Evolutionary conservation across 2,329 filamentous ascomycete genomes (phyloP).

Genomic region (Periconia macrospinosa): DNA sequence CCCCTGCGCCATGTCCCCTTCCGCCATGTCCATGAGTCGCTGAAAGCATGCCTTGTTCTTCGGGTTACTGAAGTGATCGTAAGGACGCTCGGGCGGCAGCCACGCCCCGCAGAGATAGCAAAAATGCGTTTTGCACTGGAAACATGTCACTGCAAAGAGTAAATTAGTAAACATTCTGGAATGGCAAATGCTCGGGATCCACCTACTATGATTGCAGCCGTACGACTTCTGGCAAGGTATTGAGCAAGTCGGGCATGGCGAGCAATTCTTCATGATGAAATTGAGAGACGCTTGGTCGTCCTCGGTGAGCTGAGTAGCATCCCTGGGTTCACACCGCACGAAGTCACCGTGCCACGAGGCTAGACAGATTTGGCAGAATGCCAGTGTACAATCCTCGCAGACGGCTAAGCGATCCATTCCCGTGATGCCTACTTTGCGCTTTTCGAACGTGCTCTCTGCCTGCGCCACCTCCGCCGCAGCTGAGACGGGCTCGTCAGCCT

Average conservation of each 20-base stretch:
- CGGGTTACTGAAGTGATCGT: conserved; percentile 79
- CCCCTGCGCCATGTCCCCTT: conserved; percentile 64
- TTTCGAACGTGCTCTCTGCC: conserved; percentile 18
- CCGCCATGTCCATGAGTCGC: conserved; percentile 87
- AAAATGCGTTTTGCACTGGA: conserved; percentile 86
- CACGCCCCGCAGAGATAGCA: conserved; percentile 93
- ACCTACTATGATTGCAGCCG: conserved; percentile 81
- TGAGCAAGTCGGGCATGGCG: conserved; percentile 84
- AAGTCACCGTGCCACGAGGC: conserved; percentile 94
- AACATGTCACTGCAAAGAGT: conserved; percentile 67
- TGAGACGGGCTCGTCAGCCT: conserved; percentile 31
- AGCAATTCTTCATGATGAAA: conserved; percentile 79
- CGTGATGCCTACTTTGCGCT: conserved; percentile 43
- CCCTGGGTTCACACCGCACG: conserved; percentile 67
- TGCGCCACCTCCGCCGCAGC: conserved; percentile 1
- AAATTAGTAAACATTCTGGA: too few species aligned
- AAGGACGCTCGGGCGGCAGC: conserved; percentile 79
- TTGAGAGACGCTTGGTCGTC: conserved; percentile 87
- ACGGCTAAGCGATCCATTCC: conserved; percentile 73
- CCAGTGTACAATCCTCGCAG: conserved; percentile 75
- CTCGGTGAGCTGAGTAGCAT: conserved; percentile 70
- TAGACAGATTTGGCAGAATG: conserved; percentile 78
- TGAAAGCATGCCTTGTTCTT: conserved; percentile 71
- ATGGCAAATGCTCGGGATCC: too few species aligned
- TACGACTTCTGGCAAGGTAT: conserved; percentile 86